These are phyloP conservation scores for Taphrina flavorubra DNA, from an alignment of 1,139 yeast genomes.

Conservation along the genomic window DNA sequence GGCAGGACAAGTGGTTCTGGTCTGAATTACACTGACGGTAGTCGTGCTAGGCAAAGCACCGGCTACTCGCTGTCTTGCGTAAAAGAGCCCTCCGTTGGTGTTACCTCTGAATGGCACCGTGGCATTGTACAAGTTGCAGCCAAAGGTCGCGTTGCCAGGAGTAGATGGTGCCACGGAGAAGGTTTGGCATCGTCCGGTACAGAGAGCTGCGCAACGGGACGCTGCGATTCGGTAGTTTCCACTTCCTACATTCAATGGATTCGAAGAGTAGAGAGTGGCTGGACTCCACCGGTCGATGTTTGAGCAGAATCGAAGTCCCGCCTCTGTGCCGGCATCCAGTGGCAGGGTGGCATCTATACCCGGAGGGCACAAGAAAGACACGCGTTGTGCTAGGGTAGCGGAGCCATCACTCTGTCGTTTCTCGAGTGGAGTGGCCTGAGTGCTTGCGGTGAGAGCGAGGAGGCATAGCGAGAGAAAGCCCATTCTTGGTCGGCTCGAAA, in stretches of 20 bases:
- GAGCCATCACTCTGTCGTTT: conserved; percentile 33
- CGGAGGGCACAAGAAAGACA: conserved; percentile 36
- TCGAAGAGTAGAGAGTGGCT: conserved; percentile 26
- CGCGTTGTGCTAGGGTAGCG: conserved; percentile 31
- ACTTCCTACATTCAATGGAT: conserved; percentile 29
- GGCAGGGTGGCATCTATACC: conserved; percentile 39
- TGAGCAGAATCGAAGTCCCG: conserved; percentile 39
- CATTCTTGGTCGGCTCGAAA: not conserved
- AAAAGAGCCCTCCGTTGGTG: conserved; percentile 41
- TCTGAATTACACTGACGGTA: not conserved
- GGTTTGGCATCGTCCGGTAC: conserved; percentile 33
- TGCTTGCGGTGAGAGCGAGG: not conserved
- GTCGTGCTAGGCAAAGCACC: conserved; percentile 22
- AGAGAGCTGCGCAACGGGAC: conserved; percentile 31
- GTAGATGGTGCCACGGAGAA: conserved; percentile 39
- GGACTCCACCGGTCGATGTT: conserved; percentile 38
- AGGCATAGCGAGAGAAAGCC: conserved; percentile 1
- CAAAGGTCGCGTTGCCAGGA: conserved; percentile 37
- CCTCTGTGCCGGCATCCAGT: conserved; percentile 25
- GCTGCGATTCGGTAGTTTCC: conserved; percentile 38
- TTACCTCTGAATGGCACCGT: conserved; percentile 38
- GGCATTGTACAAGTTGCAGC: conserved; percentile 40
- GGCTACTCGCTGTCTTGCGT: conserved; percentile 29
- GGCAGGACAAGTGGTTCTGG: conserved; percentile 23
- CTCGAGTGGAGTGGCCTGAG: conserved; percentile 15